Base-by-base conservation (phyloP, 257 asterid species). In the Haberlea rhodopensis region DNA sequence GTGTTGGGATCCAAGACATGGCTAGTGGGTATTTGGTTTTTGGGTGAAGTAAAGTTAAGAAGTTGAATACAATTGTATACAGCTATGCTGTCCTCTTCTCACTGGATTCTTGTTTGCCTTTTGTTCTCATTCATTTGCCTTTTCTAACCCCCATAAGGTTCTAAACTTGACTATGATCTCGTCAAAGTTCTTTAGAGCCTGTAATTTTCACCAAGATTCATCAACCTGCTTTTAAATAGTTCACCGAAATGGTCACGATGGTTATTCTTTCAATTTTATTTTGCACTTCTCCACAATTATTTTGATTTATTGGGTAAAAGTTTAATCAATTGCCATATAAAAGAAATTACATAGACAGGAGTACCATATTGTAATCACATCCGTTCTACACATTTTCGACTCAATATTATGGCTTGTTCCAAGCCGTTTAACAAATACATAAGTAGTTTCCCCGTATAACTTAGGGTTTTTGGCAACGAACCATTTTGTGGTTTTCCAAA, bases 41-140 rank as follows among this genome's bases (percentile, higher is more conserved):
- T 69, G 74, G 81, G 62, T 74, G 75, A 71, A 75, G 74, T 73
- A 81, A 79, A 75, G 82, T 81, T 73, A 78, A 73, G 48, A 57
- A 60, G 62, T 59, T 77, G 73, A 37, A 65, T 70, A 67, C 70
- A 72, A 24, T 70, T 74, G 71, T 67, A 28, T 66, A 57, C 84
- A 74, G 75, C 75, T 56, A 37, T 65, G 49, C 71, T 76, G 88
- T 78, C 87, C 67, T 80, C 62, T 74, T 76, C 45, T 75, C 57
- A 15, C 57, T 78, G 75, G 52, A 77, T 74, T 78, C 70, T 56
- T 64, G 64, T 73, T 71, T 53, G 28, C 76, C 71, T 85, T 82
- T 85, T 85, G 92, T 82, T 82, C 72, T 75, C 75, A 72, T 85
- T 78, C 87, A 75, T 85, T 79, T 85, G 88, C 85, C 91, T 69